Base-by-base conservation (phyloP, 108 stramenopile genomes). In the Aurantiochytrium sp. region DNA sequence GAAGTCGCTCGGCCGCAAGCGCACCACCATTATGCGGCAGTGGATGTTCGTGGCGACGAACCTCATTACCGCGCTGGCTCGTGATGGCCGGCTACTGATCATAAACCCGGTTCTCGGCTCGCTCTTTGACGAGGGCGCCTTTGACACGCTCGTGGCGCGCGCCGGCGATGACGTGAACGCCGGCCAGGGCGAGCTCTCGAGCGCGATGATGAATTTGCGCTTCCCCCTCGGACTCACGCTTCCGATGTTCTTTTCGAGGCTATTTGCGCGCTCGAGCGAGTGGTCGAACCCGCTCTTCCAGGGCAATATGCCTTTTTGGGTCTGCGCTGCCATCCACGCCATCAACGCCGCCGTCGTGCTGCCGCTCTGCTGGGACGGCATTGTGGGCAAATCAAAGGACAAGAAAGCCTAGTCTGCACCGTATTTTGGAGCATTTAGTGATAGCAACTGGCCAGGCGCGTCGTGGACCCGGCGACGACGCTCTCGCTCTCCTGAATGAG, bases 301-400 rank as follows among this genome's bases (percentile, higher is more conserved):
- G 12, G 69, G 69, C 1, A 81, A 6, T 12, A 22, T 48, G 27
- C 69, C 69, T 41, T 81, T 81, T 30, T 48, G 37, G 42, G 19
- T 81, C 2, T 81, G 42, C 12, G 69, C 69, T 19, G 37, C n/a
- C 0, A 81, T 81, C 2, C 69, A 48, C 17, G 37, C n/a, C 17
- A 10, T 81, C 42, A 81, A 81, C n/a, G 37, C 45, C 24, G 24
- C 45, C 12, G 5, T 81, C 30, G 69, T 81, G 42, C 42, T 81
- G 37, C 69, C 69, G n/a, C 69, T 81, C 10, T 41, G 42, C n/a
- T 81, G 69, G 69, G 69, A 81, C 12, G n/a, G 37, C 37, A 81
- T 81, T 39, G 19, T 65, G 59, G 59, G n/a, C 21, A 12, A 21
- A 54, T n/a, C n/a, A n/a, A n/a, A n/a, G n/a, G n/a, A n/a, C n/a